Evolutionary conservation across 441 rosid species (phyloP), one percentile per base, ranked within the genome.

Genomic region (Jatropha podagrica): DNA sequence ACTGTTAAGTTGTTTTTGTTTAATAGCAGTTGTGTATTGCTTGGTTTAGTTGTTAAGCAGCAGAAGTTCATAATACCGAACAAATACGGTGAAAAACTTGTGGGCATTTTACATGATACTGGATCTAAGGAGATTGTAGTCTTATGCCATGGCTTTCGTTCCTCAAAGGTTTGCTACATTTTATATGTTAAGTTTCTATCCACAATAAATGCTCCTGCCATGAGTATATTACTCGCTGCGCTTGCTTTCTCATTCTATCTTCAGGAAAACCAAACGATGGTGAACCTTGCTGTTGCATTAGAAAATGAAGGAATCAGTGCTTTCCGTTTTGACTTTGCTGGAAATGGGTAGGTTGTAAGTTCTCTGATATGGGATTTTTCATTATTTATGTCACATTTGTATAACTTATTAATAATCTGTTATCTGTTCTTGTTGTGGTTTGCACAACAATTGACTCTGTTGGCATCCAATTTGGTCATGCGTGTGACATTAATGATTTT

Each of bases 261-360:
- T 9, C 87, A 95, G 97, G 86, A 88, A 3, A 41, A 80, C 12
- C 68, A 26, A 62, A 80, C 73, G 13, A 88, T 88, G 88, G 84
- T 69, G 70, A 95, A 87, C 78, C 84, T 95, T 72, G 90, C 94
- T 1, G 73, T 75, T 75, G 83, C 86, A 40, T 55, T 95, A 63
- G 88, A 84, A 76, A 78, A 78, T 73, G 81, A 83, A 4, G 93
- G 87, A 83, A 89, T 83, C 71, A 85, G 82, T 59, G 88, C 92
- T 40, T 94, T 87, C 72, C 91, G 97, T 68, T 92, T 91, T 74
- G 97, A 92, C 77, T 95, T 95, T 80, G 82, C 97, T 44, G 97
- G 98, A 72, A 95, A 95, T 80, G 97, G 98, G 97, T 91, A 72
- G 73, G 88, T 73, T 59, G 56, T 52, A 32, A 32, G 56, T 23